Evolutionary conservation across 352 stramenopile species (phyloP).

Genomic region (Phytophthora hibernalis): DNA sequence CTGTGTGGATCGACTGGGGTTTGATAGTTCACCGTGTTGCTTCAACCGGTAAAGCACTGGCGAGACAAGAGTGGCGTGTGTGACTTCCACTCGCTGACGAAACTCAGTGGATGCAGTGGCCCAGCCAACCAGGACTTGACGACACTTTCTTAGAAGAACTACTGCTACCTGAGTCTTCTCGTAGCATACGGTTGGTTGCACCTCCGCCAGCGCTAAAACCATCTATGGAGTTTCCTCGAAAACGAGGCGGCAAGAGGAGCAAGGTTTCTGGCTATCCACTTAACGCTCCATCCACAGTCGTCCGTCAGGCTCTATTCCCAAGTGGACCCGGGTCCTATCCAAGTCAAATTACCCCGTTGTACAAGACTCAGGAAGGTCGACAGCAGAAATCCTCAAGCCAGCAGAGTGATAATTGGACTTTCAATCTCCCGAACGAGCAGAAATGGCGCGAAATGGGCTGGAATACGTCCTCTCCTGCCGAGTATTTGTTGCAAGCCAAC

Average conservation of each 20-base stretch:
- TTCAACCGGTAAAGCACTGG: background rate
- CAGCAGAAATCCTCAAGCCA: slow-evolving; percentile 15
- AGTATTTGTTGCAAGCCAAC: slow-evolving; percentile 55
- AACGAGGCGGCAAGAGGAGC: slow-evolving; percentile 37
- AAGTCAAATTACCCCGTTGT: slow-evolving; percentile 42
- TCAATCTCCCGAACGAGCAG: slow-evolving; percentile 30
- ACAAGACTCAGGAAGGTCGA: slow-evolving; percentile 24
- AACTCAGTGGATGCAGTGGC: slow-evolving; percentile 30
- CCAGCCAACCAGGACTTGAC: slow-evolving; percentile 22
- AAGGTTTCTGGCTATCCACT: slow-evolving; percentile 43
- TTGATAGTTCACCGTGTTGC: background rate
- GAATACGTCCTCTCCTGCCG: slow-evolving; percentile 73
- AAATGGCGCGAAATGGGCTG: slow-evolving; percentile 74
- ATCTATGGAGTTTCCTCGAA: slow-evolving; percentile 21
- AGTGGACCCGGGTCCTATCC: slow-evolving; percentile 53
- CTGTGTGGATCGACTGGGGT: no score
- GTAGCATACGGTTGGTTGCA: slow-evolving; percentile 3
- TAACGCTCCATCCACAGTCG: slow-evolving; percentile 42
- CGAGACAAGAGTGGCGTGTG: slow-evolving; percentile 3
- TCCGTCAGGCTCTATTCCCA: slow-evolving; percentile 53
- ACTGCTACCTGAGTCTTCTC: slow-evolving; percentile 36
- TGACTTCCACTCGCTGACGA: background rate
- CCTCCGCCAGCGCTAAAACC: background rate
- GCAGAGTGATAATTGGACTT: slow-evolving; percentile 12
- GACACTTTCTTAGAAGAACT: slow-evolving; percentile 51